Evolutionary conservation across 2,329 filamentous ascomycete genomes (phyloP), one percentile per base, ranked within the genome.

Genomic region (Venturiaceae sp.): DNA sequence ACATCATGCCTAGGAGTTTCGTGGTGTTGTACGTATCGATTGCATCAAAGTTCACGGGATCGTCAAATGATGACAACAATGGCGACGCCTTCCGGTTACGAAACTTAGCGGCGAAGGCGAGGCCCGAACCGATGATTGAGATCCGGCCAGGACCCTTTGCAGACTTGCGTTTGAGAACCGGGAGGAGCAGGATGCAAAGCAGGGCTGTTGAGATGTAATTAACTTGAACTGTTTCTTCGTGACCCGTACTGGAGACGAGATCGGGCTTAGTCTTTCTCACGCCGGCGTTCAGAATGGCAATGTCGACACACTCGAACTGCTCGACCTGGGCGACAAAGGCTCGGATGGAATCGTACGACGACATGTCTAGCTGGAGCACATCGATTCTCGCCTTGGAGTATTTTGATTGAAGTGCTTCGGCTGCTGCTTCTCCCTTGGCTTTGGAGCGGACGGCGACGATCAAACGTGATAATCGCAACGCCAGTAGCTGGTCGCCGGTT

Each of bases 361-460:
- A 64, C 67, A 73, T 66, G 58, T 72, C 68, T 6, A 73, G 64
- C 56, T 70, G 60, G 69, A 69, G 71, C 28, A 72, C 64, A n/a
- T n/a, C n/a, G n/a, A n/a, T n/a, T 65, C 72, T 66, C 13, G 21
- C 30, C 26, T 8, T 34, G 9, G 52, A 8, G 13, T 32, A 28
- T 7, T 16, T 8, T 8, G 21, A 28, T 11, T 23, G 13, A 28
- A 54, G 52, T 9, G 8, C 21, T 11, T 8, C 13, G 9, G 52
- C 52, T 11, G 53, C 53, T 47, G 8, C 34, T 23, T 53, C 30
- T 11, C 53, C 53, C 14, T 50, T 50, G 8, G 69, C 65, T 1
- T 71, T 54, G 39, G 65, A 63, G 19, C 76, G 72, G 13, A 77
- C 75, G 3, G 70, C 77, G 1, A 79, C 66, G 57, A 79, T 77